Evolutionary conservation across 108 stramenopile species (phyloP).

Genomic region (Skeletonema potamos): DNA sequence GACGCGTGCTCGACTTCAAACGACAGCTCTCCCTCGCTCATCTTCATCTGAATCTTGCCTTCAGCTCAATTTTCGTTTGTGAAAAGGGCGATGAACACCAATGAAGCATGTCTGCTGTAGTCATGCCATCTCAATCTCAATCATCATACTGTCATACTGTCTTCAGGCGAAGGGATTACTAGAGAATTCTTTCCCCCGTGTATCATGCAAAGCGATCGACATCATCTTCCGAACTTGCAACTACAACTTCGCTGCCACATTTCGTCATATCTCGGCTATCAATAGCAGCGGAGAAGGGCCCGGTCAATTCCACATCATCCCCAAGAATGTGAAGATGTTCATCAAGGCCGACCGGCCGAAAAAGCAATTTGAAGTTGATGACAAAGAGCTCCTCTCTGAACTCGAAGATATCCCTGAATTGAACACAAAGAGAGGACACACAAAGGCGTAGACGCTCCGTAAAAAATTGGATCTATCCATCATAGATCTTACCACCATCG

Average conservation of each 20-base stretch:
- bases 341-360: not conserved
- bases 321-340: not conserved
- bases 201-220: not conserved
- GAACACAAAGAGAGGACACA: too few relatives aligned
- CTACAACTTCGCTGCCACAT: not conserved
- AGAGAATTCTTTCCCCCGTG: not conserved
- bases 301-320: not conserved
- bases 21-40: too few relatives aligned
- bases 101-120: not conserved
- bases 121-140: not conserved
- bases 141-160: too few relatives aligned
- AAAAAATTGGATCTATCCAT: too few relatives aligned
- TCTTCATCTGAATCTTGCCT: too few relatives aligned
- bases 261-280: not conserved
- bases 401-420: too few relatives aligned
- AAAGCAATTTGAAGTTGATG: not conserved
- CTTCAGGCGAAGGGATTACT: not conserved
- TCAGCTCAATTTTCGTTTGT: not conserved
- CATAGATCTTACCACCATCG: too few relatives aligned
- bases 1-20: too few relatives aligned
- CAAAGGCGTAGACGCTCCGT: too few relatives aligned
- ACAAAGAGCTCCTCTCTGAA: not conserved
- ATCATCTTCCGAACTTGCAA: not conserved
- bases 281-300: not conserved
- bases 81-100: too few relatives aligned